Evolutionary conservation across 2,329 filamentous ascomycete species (phyloP).

Genomic region (Gaeumannomyces sp.): DNA sequence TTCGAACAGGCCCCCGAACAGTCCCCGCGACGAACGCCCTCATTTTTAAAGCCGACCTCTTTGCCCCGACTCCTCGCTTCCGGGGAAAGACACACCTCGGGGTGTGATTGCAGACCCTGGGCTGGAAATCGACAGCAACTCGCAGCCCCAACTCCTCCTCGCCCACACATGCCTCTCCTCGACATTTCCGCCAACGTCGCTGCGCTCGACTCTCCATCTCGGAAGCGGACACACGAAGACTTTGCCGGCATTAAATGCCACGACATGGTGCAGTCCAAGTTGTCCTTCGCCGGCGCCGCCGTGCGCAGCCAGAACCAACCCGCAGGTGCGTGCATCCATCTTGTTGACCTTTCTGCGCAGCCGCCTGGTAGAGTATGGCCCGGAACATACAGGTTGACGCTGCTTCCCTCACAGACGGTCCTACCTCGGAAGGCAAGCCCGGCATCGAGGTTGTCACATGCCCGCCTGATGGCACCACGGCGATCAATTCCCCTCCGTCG

Average conservation of each 20-base stretch:
- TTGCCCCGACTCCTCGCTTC: too few species aligned
- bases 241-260: conserved; percentile 25
- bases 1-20: neutral
- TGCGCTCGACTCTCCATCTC: conserved; percentile 34
- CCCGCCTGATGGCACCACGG: conserved; percentile 28
- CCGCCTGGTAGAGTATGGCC: too few species aligned
- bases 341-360: neutral
- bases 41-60: neutral
- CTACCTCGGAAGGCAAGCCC: neutral
- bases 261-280: conserved; percentile 19
- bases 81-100: neutral
- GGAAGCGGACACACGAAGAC: conserved; percentile 42
- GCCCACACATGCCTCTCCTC: conserved; percentile 39
- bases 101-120: neutral
- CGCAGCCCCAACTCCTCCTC: too few species aligned
- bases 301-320: conserved; percentile 14
- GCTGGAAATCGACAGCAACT: too few species aligned
- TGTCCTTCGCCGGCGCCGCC: conserved; percentile 2
- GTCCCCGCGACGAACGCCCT: too few species aligned
- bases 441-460: neutral
- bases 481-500: conserved; percentile 30
- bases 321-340: neutral
- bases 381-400: neutral
- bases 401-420: neutral
- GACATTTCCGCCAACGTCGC: conserved; percentile 42